Evolutionary conservation across 2,329 filamentous ascomycete genomes (phyloP), one percentile per base, ranked within the genome.

Genomic region (Ophiocordyceps unilateralis): DNA sequence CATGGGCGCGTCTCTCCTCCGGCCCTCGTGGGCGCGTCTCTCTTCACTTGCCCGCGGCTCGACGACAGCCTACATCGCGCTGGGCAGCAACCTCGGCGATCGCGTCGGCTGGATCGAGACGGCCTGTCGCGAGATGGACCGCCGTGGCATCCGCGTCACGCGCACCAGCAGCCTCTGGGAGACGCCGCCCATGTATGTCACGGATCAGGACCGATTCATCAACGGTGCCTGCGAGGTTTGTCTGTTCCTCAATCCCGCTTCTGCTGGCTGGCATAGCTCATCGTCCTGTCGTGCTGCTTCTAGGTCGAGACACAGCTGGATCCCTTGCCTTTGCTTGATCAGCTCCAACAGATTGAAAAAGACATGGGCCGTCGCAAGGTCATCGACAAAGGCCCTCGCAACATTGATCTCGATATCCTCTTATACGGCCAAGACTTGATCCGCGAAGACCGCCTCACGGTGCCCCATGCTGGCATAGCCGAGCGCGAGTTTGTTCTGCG

Each of bases 161-260:
- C 72, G 80, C 52, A 94, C 89, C 0, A 96, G 89, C 59, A 81
- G 78, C 47, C 68, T 98, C 3, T 98, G 91, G 74, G 87, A 96
- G 65, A 98, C 89, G 4, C 78, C 85, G 52, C 86, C 91, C 20
- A 98, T 98, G 91, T 98, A 98, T 61, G 83, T 95, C 49, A 66
- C 83, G 48, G 82, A 95, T 48, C 91, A 98, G 59, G 78, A 79
- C 48, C 74, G 76, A 24, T 98, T 98, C 56, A 66, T 95, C 40
- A 98, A 98, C 57, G 91, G 87, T 19, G 88, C 80, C 45, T 94
- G 86, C 59, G 84, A 93, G 77, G 87, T 93, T 23, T 21, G 44
- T 39, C n/a, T n/a, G n/a, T n/a, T n/a, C n/a, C n/a, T n/a, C n/a
- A n/a, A n/a, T 20, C 11, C 26, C 10, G 32, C 5, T 17, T 17